Evolutionary conservation across 2,329 filamentous ascomycete species (phyloP).

Genomic region (Penicillium brevicompactum): DNA sequence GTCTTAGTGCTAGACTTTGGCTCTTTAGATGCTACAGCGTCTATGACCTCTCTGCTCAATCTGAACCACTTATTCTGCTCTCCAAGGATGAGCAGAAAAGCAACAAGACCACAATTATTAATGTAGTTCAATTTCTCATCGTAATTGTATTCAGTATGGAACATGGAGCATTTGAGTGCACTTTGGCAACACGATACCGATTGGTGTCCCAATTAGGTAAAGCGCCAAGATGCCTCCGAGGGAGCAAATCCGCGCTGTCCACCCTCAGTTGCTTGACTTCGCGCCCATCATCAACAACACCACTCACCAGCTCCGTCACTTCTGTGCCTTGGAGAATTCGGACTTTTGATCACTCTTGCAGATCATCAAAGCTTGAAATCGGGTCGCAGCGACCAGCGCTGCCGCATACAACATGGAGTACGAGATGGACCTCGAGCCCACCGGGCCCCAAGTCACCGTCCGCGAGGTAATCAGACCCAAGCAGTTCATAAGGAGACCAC

Average conservation of each 20-base stretch:
- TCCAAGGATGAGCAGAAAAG: neutral
- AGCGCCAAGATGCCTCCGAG: constrained; percentile 25
- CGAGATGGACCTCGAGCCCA: constrained; percentile 52
- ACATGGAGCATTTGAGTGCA: neutral
- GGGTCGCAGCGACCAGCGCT: constrained; percentile 26
- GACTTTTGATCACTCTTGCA: neutral
- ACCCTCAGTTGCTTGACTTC: constrained; percentile 9
- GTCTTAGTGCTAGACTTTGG: constrained; percentile 3
- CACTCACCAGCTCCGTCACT: neutral
- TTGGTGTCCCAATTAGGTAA: constrained; percentile 24
- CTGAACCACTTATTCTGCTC: constrained; percentile 10
- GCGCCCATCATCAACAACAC: constrained; percentile 5
- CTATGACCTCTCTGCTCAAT: constrained; percentile 4
- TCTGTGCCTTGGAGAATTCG: neutral
- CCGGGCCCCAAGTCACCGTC: constrained; percentile 51
- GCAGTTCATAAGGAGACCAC: neutral
- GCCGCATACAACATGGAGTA: constrained; percentile 42
- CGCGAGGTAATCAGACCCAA: constrained; percentile 41
- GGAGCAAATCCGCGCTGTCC: constrained; percentile 25
- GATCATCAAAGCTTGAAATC: constrained; percentile 12
- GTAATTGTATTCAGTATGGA: neutral
- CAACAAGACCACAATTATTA: neutral
- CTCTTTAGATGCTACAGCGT: constrained; percentile 3
- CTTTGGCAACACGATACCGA: neutral
- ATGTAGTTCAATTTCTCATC: neutral